A percentile compares a stretch with the other conserved stretches of the same genome.
Conservation (phyloP, 257 asterid genomes). For the Orobanche coerulescens region DNA sequence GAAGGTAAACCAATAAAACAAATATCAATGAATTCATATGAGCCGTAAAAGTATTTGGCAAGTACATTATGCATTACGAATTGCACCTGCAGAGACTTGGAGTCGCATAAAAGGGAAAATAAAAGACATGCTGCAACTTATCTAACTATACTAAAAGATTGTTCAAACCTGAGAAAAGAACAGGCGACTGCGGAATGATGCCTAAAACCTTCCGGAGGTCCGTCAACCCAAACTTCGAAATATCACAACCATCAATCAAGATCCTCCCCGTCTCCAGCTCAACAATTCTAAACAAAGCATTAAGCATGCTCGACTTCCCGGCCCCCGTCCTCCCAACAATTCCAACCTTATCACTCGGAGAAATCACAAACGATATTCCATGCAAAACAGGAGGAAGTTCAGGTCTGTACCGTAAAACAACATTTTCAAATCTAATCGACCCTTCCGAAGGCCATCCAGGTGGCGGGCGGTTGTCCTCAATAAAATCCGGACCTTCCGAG, state of each 20-base stretch:
- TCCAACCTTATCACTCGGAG: slow-evolving; percentile 90
- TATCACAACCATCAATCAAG: slow-evolving; percentile 70
- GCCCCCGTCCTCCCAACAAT: slow-evolving; percentile 98
- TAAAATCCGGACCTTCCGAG: slow-evolving; percentile 55
- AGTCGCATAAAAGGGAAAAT: too few species aligned
- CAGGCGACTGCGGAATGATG: slow-evolving; percentile 94
- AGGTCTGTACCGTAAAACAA: slow-evolving; percentile 82
- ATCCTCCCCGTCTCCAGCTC: slow-evolving; percentile 79
- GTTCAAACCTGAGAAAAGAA: slow-evolving; percentile 87
- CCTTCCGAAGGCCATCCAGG: slow-evolving; percentile 96
- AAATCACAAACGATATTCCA: slow-evolving; percentile 71
- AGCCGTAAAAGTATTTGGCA: neutral
- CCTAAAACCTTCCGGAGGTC: slow-evolving; percentile 95
- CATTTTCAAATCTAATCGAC: slow-evolving; percentile 68
- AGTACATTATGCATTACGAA: neutral
- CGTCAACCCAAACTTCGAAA: slow-evolving; percentile 67
- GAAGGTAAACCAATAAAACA: neutral
- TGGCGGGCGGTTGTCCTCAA: slow-evolving; percentile 82
- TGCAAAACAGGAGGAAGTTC: slow-evolving; percentile 95
- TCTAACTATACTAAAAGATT: slow-evolving; percentile 2
- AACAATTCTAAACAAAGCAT: slow-evolving; percentile 88
- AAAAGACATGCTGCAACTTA: neutral
- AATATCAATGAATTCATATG: too few species aligned
- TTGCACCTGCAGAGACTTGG: too few species aligned
- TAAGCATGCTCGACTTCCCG: slow-evolving; percentile 96